Evolutionary conservation across 345 rosid species (phyloP), one percentile per base, ranked within the genome.

Genomic region (Populus pruinosa): DNA sequence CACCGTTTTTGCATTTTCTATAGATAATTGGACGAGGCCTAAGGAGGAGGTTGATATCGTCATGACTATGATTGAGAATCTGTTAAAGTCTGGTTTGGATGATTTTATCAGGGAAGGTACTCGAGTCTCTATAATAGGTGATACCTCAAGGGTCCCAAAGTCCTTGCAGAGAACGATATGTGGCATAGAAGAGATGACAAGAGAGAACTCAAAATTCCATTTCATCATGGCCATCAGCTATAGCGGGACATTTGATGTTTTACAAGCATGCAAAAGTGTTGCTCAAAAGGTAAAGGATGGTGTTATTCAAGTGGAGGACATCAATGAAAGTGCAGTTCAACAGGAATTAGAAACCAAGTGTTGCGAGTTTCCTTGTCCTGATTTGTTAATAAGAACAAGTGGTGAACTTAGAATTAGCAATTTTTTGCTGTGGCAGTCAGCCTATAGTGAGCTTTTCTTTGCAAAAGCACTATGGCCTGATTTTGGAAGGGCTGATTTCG

Each of bases 371-470:
- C 94, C 96, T 18, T 83, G 83, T 18, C 98, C 97, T 13, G 97
- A 94, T 79, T 55, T 92, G 8, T 55, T 91, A 20, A 92, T 94
- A 39, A 86, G 97, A 84, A 94, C 97, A 1, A 92, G 96, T 0
- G 91, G 93, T n/a, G 98, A 91, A 79, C 84, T 90, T 6, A 77
- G 98, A 81, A 87, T 94, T 56, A 94, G 96, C 81, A 92, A 91
- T 88, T 94, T 92, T 82, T 84, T 92, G 84, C 65, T 92, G 65
- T 94, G 94, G 94, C 96, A 92, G 64, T 79, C 90, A 75, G 98
- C 94, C n/a, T 89, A 94, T 68, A 90, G 96, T 0, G 98, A 94
- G 63, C 91, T 94, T 25, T 90, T 85, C 85, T 91, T 94, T 35
- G 86, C 77, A 8, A 86, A 82, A 67, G 62, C 89, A 2, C 84